Base-by-base conservation (phyloP, 768 basidiomycete species). In the Arthromyces matolae region DNA sequence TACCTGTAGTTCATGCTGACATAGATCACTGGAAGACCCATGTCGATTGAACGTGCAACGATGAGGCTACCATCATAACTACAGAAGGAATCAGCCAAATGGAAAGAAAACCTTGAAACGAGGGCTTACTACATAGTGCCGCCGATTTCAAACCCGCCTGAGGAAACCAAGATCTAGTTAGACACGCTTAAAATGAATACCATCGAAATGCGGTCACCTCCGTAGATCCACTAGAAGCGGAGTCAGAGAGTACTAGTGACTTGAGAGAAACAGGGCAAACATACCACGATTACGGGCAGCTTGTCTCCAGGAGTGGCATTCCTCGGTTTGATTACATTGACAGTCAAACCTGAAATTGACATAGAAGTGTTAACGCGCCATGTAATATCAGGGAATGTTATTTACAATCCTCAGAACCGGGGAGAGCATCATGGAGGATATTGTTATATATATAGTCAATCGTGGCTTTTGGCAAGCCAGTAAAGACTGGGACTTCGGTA, bases 1-100 rank as follows among this genome's bases (percentile, higher is more conserved):
- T 45, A 57, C 56, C 76, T 64, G 44, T 82, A 81, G 57, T 81
- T 81, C 64, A 79, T 72, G 54, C 73, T 76, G 9, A 81, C 78
- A 49, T 72, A 80, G 24, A 81, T 59, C 7, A 78, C 67, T 0
- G 79, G 78, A 38, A 64, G 57, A 1, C 64, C 65, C 7, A 79
- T 53, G 0, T 60, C 60, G 9, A 76, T 63, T 0, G 79, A 80
- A 16, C 73, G 67, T 13, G 62, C 49, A 5, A 81, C 77, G 31
- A 79, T 69, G 7, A 52, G 50, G 0, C 56, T 61, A 8, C 77
- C 77, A 56, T 78, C 72, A 50, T 77, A 72, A 49, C 71, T 74
- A 42, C 27, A 33, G 22, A 12, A 8, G 33, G 24, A 10, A 12
- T 31, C 12, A 16, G 31, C 6, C 3, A 8, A 29, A n/a, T 13